Evolutionary conservation across 1,139 yeast species (phyloP), one percentile per base, ranked within the genome.

Genomic region (Magnusiomyces suaveolens): DNA sequence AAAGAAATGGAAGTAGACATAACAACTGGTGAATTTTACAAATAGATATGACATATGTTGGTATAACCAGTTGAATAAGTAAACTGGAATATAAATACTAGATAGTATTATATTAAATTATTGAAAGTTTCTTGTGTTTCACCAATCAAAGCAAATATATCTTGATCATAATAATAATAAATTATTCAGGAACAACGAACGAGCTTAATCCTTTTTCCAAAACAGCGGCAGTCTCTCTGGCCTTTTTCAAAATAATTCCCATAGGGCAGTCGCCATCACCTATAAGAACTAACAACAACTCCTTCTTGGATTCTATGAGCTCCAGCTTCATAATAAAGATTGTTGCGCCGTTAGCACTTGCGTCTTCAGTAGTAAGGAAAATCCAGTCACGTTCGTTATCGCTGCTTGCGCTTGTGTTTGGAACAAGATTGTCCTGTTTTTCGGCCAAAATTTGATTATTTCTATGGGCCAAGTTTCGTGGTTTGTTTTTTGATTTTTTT

Each of bases 231-330:
- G 66, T 61, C 46, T 65, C 64, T 32, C 54, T 55, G 1, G 65
- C 55, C 54, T 63, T 63, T 23, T 57, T 58, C 26, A 60, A 56
- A 47, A 64, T 52, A 29, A 60, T 50, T 1, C 69, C 69, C 41
- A 63, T 55, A 1, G 69, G 66, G 8, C 66, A 63, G 1, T 56
- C 60, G 38, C 61, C 62, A 50, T 65, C 65, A 6, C 67, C 65
- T n/a, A 65, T 64, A 20, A 64, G 53, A 10, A 64, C 54, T 41
- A 64, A 55, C 48, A 65, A 55, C 46, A 65, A 56, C 23, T 55
- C 58, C 48, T 62, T 58, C 21, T 58, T 55, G 47, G 57, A 54
- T 24, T 54, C 52, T 41, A 57, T 54, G 32, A 63, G 47, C 12
- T 51, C 47, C 20, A 59, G 61, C 2, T 64, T 60, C 26, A 60